Evolutionary conservation across 208 protist genomes (phyloP).

Genomic region (Leishmania braziliensis): DNA sequence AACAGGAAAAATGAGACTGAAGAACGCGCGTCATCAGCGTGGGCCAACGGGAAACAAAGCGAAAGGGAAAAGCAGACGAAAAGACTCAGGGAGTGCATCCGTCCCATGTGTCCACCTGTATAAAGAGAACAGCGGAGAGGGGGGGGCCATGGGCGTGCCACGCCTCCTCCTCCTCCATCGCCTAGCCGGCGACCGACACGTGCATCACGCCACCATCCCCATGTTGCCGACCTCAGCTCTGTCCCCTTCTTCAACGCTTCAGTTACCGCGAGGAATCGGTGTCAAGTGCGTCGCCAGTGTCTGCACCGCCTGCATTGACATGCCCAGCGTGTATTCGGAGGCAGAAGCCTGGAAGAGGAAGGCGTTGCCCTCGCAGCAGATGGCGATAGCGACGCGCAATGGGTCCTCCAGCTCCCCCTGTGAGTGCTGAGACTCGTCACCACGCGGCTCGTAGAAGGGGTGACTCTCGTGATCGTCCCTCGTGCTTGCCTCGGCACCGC

Average conservation of each 20-base stretch:
- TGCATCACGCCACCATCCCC: not conserved
- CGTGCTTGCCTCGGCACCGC: not conserved
- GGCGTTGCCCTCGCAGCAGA: slow-evolving; percentile 61
- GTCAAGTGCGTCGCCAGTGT: slow-evolving; percentile 54
- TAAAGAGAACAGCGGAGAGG: not conserved
- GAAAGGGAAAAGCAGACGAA: not conserved
- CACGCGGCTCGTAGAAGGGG: slow-evolving; percentile 11
- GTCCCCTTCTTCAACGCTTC: not conserved
- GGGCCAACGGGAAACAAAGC: not conserved
- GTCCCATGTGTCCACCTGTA: too few species aligned
- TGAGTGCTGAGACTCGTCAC: slow-evolving; percentile 32
- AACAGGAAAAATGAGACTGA: not conserved
- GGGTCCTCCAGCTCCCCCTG: slow-evolving; percentile 43
- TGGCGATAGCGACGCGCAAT: slow-evolving; percentile 62
- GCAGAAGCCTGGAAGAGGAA: slow-evolving; percentile 65
- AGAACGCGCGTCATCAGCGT: not conserved
- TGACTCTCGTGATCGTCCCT: not conserved
- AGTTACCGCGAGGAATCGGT: slow-evolving; percentile 24
- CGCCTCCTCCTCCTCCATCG: not conserved
- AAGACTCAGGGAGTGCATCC: not conserved
- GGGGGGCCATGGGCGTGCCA: not conserved
- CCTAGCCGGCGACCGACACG: not conserved
- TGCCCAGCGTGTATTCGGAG: slow-evolving; percentile 36
- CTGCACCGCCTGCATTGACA: slow-evolving; percentile 49
- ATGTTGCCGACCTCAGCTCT: not conserved